phyloP scores from a whole-genome alignment of 768 basidiomycete genomes.

The Termitomyces sp. region DNA sequence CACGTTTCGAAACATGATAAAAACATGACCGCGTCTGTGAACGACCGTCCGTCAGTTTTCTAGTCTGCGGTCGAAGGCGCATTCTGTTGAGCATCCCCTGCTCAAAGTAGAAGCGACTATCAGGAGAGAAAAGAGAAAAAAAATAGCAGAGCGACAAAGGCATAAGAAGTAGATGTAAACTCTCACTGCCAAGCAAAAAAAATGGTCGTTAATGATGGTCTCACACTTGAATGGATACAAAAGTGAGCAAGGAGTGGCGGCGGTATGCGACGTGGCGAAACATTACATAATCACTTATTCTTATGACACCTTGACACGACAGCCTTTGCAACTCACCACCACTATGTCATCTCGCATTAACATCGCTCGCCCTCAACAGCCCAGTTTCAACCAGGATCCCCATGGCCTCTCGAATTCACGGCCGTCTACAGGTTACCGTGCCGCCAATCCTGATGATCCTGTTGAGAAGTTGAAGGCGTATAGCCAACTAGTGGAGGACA shows the following conservation, averaged over 20 bases:
- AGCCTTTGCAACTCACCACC: slow-evolving; percentile 25
- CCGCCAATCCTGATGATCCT: slow-evolving; percentile 79
- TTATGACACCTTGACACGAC: slow-evolving; percentile 43
- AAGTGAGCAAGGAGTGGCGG: slow-evolving; percentile 3
- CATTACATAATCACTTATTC: slow-evolving; percentile 38
- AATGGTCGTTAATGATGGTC: not conserved
- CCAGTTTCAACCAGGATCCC: slow-evolving; percentile 64
- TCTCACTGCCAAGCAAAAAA: not conserved
- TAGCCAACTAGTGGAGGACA: slow-evolving; percentile 81
- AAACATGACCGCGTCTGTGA: not conserved
- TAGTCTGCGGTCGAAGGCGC: not conserved
- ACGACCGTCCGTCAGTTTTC: not conserved
- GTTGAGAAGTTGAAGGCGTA: slow-evolving; percentile 69
- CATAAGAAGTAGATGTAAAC: not conserved
- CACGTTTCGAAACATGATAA: not conserved
- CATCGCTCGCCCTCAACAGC: slow-evolving; percentile 66
- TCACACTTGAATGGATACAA: not conserved
- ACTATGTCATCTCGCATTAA: slow-evolving; percentile 80
- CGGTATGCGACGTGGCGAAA: not conserved
- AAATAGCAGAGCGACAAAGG: not conserved
- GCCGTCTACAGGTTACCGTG: slow-evolving; percentile 66
- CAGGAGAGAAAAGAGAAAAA: not conserved
- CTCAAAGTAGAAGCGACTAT: not conserved
- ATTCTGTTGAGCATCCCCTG: not conserved
- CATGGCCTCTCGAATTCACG: slow-evolving; percentile 76